Conservation (phyloP, 176 grass and related monocot species). For the Avena atlantica region DNA sequence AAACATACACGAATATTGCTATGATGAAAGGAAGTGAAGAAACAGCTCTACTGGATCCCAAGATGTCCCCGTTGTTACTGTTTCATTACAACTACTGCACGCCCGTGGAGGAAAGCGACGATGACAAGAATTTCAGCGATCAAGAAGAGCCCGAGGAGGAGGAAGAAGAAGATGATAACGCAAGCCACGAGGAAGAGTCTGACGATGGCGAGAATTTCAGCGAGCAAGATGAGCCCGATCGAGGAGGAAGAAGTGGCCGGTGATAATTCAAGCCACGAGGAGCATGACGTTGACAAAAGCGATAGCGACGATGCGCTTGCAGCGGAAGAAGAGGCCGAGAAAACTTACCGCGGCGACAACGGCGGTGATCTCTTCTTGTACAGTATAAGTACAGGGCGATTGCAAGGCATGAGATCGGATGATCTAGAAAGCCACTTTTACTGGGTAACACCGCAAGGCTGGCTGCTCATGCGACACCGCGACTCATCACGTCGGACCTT, state of each 20-base stretch:
- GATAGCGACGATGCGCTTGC: neutral
- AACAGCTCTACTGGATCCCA: neutral
- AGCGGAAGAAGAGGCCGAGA: neutral
- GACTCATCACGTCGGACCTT: neutral
- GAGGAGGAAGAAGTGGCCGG: no score
- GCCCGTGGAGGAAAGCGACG: conserved; percentile 9
- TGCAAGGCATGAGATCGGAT: neutral
- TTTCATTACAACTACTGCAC: neutral
- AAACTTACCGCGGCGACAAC: neutral
- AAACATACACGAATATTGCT: no score
- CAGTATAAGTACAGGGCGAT: neutral
- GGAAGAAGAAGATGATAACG: neutral
- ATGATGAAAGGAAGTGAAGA: neutral
- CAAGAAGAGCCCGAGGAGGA: neutral
- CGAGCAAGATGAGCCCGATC: no score
- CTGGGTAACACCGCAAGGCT: neutral
- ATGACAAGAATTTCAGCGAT: neutral
- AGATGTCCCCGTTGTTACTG: neutral
- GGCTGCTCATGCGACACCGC: neutral
- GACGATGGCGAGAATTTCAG: no score
- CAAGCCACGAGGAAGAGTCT: no score
- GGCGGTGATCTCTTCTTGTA: neutral
- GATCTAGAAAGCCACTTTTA: neutral
- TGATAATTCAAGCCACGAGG: neutral
- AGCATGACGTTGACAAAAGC: neutral